phyloP scores from a whole-genome alignment of 2,329 filamentous ascomycete species.

The Penicillium sp. region DNA sequence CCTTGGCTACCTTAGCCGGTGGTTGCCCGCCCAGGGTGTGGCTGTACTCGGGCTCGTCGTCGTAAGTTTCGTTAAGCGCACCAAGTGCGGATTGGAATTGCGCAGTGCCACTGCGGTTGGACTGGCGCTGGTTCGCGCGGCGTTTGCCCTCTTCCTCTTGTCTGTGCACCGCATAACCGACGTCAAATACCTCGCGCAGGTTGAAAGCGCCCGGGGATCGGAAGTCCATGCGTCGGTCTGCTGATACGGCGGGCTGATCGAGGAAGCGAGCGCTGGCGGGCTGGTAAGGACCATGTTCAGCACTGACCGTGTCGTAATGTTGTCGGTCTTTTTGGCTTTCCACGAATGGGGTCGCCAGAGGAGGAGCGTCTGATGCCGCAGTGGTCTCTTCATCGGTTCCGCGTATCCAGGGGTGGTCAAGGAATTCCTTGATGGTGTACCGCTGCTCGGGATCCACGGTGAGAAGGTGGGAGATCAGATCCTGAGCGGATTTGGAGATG shows the following conservation, averaged over 20 bases:
- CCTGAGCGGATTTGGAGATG: conserved; percentile 91
- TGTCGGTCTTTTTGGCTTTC: conserved; percentile 53
- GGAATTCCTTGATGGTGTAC: conserved; percentile 89
- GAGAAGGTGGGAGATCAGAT: conserved; percentile 88
- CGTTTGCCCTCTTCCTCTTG: conserved; percentile 96
- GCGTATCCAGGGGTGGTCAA: conserved; percentile 91
- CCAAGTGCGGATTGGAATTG: conserved; percentile 66
- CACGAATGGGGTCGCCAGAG: conserved; percentile 66
- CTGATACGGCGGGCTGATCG: conserved; percentile 55
- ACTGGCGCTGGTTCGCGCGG: conserved; percentile 77
- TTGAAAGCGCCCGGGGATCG: conserved; percentile 93
- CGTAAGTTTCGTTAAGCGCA: conserved; percentile 63
- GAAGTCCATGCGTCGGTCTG: conserved; percentile 81
- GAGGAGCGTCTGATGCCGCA: conserved; percentile 68
- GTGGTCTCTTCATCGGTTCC: conserved; percentile 68
- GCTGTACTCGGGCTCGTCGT: conserved; percentile 59
- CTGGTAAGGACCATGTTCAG: conserved; percentile 42
- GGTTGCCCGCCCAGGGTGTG: conserved; percentile 54
- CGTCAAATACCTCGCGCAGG: conserved; percentile 94
- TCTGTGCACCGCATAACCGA: conserved; percentile 94
- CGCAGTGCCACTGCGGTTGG: conserved; percentile 61
- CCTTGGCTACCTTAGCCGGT: conserved; percentile 68
- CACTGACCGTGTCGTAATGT: conserved; percentile 57
- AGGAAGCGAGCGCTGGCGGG: conserved; percentile 56
- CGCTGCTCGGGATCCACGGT: conserved; percentile 95